These are phyloP conservation scores for Boechera divaricarpa DNA, from an alignment of 345 rosid species.

Conservation along the genomic window DNA sequence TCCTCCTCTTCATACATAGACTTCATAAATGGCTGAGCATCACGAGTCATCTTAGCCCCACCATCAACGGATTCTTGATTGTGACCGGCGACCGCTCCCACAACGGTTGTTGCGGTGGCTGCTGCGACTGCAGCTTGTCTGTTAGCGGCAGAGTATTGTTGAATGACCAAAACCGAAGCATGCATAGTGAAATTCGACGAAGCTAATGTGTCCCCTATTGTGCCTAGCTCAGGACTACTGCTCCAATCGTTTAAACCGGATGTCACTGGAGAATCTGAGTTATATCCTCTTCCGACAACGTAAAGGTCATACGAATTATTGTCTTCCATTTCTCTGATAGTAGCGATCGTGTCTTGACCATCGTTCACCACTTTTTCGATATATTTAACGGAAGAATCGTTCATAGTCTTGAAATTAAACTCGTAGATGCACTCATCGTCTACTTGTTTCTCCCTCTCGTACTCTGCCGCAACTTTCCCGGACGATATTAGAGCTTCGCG, in stretches of 20 bases:
- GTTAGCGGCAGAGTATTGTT: constrained; percentile 51
- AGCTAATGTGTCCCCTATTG: constrained; percentile 61
- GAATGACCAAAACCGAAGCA: constrained; percentile 68
- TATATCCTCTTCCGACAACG: constrained; percentile 61
- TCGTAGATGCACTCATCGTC: constrained; percentile 59
- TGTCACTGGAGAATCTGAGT: constrained; percentile 48
- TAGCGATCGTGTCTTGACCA: constrained; percentile 54
- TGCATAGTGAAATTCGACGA: constrained; percentile 54
- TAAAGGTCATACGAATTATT: constrained; percentile 50
- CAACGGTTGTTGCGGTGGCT: constrained; percentile 1
- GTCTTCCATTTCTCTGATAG: constrained; percentile 51
- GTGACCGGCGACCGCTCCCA: constrained; percentile 4
- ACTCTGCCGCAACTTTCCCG: constrained; percentile 37
- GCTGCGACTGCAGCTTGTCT: constrained; percentile 36
- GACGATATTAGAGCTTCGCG: constrained; percentile 36
- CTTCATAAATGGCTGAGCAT: constrained; percentile 47
- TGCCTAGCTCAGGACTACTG: constrained; percentile 67
- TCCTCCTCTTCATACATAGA: constrained; percentile 41
- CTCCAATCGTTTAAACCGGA: constrained; percentile 58
- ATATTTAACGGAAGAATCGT: constrained; percentile 43
- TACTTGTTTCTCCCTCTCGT: constrained; percentile 42
- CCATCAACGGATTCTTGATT: constrained; percentile 28
- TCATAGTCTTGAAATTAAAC: constrained; percentile 52
- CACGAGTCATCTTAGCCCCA: constrained; percentile 28
- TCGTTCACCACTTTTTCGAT: constrained; percentile 52